Conservation (phyloP, 495 filamentous ascomycete species). For the Viridothelium virens region DNA sequence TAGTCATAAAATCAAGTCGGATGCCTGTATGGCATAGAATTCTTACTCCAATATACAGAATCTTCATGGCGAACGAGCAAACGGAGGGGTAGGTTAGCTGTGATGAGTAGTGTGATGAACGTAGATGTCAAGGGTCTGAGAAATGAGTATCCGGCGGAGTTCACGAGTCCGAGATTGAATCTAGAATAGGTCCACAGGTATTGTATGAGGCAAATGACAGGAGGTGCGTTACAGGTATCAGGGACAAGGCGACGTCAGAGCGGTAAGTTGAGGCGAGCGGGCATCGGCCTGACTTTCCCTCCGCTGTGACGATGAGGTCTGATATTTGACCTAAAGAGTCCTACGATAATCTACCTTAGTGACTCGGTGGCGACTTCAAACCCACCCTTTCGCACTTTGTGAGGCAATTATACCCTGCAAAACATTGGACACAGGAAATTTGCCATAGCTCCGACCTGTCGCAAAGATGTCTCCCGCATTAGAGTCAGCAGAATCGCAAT, state of each 20-base stretch:
- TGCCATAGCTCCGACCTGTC: no score
- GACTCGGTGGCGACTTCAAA: no score
- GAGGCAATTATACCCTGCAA: no score
- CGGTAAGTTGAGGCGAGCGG: background rate
- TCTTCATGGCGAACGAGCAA: conserved; percentile 58
- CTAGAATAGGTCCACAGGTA: background rate
- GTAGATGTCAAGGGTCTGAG: background rate
- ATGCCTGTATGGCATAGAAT: conserved; percentile 13
- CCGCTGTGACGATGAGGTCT: no score
- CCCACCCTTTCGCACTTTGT: no score
- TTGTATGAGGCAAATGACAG: background rate
- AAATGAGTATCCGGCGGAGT: background rate
- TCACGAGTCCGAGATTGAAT: background rate
- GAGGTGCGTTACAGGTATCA: background rate
- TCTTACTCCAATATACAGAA: conserved; percentile 85
- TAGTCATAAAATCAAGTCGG: conserved; percentile 1
- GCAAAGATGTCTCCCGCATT: background rate
- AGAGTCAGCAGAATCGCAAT: conserved; percentile 40
- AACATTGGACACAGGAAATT: no score
- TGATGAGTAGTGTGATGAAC: conserved; percentile 15
- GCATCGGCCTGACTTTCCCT: background rate
- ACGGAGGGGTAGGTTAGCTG: conserved; percentile 28
- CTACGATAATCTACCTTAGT: no score
- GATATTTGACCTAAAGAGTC: no score
- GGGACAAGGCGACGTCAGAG: conserved; percentile 8